A percentile compares a stretch with the other conserved stretches of the same genome.
Evolutionary conservation across 2,329 filamentous ascomycete species (phyloP).

Genomic region (Cephalotrichum gorgonifer): DNA sequence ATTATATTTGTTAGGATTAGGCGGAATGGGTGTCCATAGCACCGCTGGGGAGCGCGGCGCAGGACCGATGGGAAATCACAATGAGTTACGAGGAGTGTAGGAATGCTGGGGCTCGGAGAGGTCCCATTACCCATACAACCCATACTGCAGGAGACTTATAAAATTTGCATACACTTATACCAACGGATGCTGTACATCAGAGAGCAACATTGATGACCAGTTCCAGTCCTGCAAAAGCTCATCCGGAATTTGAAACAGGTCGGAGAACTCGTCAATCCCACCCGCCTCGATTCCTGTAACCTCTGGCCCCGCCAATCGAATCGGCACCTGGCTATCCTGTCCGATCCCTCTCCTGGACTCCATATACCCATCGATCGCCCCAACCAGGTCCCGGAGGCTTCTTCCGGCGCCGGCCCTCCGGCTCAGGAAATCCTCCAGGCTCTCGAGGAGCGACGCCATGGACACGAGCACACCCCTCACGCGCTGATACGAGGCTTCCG

Average conservation of each 20-base stretch:
- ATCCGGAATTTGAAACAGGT: neutral
- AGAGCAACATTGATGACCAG: neutral
- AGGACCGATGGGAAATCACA: too few species aligned
- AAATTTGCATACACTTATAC: neutral
- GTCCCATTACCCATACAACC: neutral
- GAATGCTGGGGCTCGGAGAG: neutral
- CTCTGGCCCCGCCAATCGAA: neutral
- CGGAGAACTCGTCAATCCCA: neutral
- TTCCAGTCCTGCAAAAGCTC: slow-evolving; percentile 2
- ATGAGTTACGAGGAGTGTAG: too few species aligned
- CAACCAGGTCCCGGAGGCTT: slow-evolving; percentile 13
- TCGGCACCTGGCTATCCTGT: too few species aligned
- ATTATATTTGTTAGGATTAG: neutral
- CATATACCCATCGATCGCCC: slow-evolving; percentile 16
- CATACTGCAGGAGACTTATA: neutral
- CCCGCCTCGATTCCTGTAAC: neutral
- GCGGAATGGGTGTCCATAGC: neutral
- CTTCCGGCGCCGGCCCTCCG: slow-evolving; percentile 12
- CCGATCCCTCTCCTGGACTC: neutral
- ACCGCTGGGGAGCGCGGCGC: too few species aligned
- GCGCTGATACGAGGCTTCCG: slow-evolving; percentile 15
- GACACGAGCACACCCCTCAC: slow-evolving; percentile 18
- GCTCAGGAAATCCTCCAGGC: slow-evolving; percentile 13
- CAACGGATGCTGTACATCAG: neutral
- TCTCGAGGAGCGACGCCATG: slow-evolving; percentile 19